Evolutionary conservation across 2,329 filamentous ascomycete genomes (phyloP).

Genomic region (Phyllosticta citrichinensis): DNA sequence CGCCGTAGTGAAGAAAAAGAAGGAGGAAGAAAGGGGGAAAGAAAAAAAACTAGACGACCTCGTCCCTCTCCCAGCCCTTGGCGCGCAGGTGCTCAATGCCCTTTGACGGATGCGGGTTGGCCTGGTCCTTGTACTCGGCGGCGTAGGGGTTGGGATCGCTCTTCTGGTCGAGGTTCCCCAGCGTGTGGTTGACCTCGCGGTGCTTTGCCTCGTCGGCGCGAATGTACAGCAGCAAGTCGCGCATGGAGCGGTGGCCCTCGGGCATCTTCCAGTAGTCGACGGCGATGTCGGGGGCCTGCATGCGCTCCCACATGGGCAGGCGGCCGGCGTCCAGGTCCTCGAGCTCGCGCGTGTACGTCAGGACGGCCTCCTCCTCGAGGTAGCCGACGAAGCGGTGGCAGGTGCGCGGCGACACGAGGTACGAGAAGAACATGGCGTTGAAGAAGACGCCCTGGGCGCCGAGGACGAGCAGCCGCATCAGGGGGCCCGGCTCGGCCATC

Average conservation of each 20-base stretch:
- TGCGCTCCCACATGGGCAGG: constrained; percentile 69
- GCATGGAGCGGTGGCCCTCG: constrained; percentile 70
- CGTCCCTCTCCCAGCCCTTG: constrained; percentile 71
- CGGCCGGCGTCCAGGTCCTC: constrained; percentile 77
- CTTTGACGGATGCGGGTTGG: constrained; percentile 59
- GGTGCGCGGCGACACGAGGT: constrained; percentile 75
- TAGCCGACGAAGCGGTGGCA: constrained; percentile 96
- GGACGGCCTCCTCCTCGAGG: constrained; percentile 91
- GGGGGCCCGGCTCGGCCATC: constrained; percentile 73
- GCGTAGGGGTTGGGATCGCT: constrained; percentile 90
- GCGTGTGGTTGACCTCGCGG: constrained; percentile 89
- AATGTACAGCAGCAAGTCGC: constrained; percentile 78
- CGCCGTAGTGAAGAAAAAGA: not conserved
- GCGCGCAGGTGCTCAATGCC: constrained; percentile 54
- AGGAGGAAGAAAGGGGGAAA: constrained; percentile 43
- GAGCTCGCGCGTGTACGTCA: constrained; percentile 88
- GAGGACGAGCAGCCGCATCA: constrained; percentile 88
- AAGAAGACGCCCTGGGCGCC: constrained; percentile 94
- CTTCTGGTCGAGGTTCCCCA: constrained; percentile 77
- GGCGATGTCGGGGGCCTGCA: constrained; percentile 78
- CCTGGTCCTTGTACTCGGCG: constrained; percentile 64
- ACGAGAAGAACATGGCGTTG: constrained; percentile 83
- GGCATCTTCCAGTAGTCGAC: constrained; percentile 92
- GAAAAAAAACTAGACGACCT: constrained; percentile 39
- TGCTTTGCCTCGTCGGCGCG: constrained; percentile 48